Conservation (phyloP, 306 rosid genomes). For the Prunus fruticosa region DNA sequence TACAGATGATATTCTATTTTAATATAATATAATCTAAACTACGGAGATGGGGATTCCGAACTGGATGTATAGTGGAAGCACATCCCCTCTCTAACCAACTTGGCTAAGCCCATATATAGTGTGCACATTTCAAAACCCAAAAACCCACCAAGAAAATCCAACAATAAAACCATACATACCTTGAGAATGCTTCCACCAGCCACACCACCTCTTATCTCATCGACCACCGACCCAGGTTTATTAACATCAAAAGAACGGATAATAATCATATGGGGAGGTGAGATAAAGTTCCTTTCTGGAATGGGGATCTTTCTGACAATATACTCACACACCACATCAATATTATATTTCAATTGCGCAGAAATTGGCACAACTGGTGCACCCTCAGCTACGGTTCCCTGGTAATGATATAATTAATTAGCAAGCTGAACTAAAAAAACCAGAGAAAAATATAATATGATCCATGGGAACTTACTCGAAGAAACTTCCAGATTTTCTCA, state of each 20-base stretch:
- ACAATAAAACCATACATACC: slow-evolving; percentile 40
- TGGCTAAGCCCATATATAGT: no score
- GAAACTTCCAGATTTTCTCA: slow-evolving; percentile 79
- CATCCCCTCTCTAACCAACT: no score
- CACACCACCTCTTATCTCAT: no score
- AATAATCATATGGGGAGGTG: no score
- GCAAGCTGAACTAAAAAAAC: not conserved
- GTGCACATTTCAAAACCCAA: no score
- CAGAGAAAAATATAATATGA: not conserved
- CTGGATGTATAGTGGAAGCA: no score
- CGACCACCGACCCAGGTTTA: no score
- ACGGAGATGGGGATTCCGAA: no score
- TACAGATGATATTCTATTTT: no score
- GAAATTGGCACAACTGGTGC: slow-evolving; percentile 95
- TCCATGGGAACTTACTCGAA: slow-evolving; percentile 48
- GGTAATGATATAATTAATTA: slow-evolving; percentile 10
- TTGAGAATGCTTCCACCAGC: slow-evolving; percentile 36
- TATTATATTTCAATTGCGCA: slow-evolving; percentile 87
- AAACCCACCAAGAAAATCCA: not conserved
- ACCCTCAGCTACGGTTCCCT: slow-evolving; percentile 94
- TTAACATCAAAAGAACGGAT: no score
- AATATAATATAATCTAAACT: no score
- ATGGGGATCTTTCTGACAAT: slow-evolving; percentile 87
- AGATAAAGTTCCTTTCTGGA: slow-evolving; percentile 11
- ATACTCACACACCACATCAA: slow-evolving; percentile 90